These are phyloP conservation scores for Nematodospora valgi DNA, from an alignment of 805 yeast genomes.

Conservation along the genomic window DNA sequence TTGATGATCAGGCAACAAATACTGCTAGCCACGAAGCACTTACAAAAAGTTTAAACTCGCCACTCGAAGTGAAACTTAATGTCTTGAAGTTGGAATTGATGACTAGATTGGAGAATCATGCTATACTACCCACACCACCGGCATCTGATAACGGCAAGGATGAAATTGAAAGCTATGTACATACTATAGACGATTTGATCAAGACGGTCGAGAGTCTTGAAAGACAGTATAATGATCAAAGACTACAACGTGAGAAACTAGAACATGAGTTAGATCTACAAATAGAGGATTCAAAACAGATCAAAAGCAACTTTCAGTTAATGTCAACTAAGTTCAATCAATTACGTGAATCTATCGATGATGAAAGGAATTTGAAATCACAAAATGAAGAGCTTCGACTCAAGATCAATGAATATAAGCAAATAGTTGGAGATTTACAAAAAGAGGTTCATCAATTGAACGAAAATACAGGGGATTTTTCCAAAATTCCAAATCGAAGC, in stretches of 20 bases:
- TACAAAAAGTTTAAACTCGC: constrained; percentile 13
- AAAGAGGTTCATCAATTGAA: neutral
- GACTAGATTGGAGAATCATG: neutral
- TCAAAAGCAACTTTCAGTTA: constrained; percentile 18
- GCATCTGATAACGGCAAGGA: constrained; percentile 4
- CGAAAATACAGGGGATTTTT: neutral
- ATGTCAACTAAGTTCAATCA: constrained; percentile 18
- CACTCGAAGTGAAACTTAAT: constrained; percentile 22
- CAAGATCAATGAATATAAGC: constrained; percentile 3
- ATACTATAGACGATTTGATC: constrained; percentile 18
- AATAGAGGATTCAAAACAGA: constrained; percentile 17
- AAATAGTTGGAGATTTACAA: neutral
- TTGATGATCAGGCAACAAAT: constrained; percentile 17
- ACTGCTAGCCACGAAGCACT: constrained; percentile 15
- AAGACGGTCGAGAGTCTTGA: constrained; percentile 21
- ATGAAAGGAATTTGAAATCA: constrained; percentile 2
- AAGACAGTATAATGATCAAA: constrained; percentile 18
- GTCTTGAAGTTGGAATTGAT: constrained; percentile 9
- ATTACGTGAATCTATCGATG: constrained; percentile 12
- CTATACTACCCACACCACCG: constrained; percentile 7
- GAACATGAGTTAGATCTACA: constrained; percentile 21
- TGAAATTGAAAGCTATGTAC: constrained; percentile 11
- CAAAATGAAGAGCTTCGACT: constrained; percentile 3
- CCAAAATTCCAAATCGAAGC: constrained; percentile 1
- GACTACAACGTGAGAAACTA: constrained; percentile 16